Evolutionary conservation across 2,329 filamentous ascomycete genomes (phyloP), one percentile per base, ranked within the genome.

Genomic region (Chaetomiaceae sp.): DNA sequence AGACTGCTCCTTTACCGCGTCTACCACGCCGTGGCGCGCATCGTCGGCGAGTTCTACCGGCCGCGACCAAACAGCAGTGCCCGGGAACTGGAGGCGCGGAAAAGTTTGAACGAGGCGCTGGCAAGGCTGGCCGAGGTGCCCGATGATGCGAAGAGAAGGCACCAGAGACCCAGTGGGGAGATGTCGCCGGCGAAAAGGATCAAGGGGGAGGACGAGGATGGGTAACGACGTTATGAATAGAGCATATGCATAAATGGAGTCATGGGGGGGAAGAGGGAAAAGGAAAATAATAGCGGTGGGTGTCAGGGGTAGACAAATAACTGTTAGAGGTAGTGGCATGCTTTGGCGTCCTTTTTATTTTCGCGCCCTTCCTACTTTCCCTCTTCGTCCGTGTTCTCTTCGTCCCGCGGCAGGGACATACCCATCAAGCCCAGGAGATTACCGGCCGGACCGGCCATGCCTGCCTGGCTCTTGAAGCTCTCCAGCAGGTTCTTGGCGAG

Each of bases 361-460:
- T n/a, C n/a, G n/a, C n/a, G n/a, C n/a, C 10, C 25, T 16, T 25
- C 20, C 16, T 49, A 46, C 46, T 39, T 48, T 5, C 49, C 38
- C 30, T 56, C 58, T 17, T 58, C 63, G 5, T 70, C 66, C 1
- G 70, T 70, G 31, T 81, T 77, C 21, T 79, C 83, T 54, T 92
- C 89, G 62, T 95, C 89, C 53, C 87, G 77, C 0, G 92, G 92
- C 53, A 96, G 73, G 35, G 81, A 77, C 58, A 96, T 74, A 0
- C 90, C 90, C 85, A 97, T 86, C 70, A 95, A 79, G 6, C 84
- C 85, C 62, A 99, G 77, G 54, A 99, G 73, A 65, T 96, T 97
- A 1, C 91, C 84, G 2, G 87, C 87, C 1, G 93, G 93, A 0
- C 93, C 93, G 27, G 89, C 77, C 73, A 86, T 81, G 12, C 93